Conservation (phyloP, 805 yeast genomes). For the Saturnispora mendoncae region DNA sequence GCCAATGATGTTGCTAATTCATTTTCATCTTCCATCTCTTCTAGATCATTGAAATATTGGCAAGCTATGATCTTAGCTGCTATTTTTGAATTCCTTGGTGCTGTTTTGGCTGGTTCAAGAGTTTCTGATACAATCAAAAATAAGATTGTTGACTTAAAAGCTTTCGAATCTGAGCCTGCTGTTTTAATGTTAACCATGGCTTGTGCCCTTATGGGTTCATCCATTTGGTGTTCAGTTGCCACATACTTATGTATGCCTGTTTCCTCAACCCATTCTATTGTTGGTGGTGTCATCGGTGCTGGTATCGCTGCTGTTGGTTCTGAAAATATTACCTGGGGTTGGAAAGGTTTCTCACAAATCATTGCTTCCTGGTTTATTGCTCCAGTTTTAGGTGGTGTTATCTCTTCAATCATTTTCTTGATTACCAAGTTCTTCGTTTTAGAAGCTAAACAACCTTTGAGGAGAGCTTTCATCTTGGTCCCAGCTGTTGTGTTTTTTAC, state of each 20-base stretch:
- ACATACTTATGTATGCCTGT: slow-evolving; percentile 68
- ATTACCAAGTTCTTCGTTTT: slow-evolving; percentile 52
- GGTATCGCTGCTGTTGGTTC: slow-evolving; percentile 68
- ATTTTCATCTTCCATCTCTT: slow-evolving; percentile 65
- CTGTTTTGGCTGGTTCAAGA: slow-evolving; percentile 63
- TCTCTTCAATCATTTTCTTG: slow-evolving; percentile 51
- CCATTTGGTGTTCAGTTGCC: slow-evolving; percentile 61
- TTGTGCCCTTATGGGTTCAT: slow-evolving; percentile 66
- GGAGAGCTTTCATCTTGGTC: slow-evolving; percentile 47
- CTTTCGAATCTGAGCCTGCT: slow-evolving; percentile 49
- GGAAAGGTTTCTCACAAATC: slow-evolving; percentile 64
- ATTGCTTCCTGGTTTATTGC: slow-evolving; percentile 79
- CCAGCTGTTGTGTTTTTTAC: slow-evolving; percentile 55
- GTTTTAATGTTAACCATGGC: slow-evolving; percentile 70
- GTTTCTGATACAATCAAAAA: slow-evolving; percentile 66
- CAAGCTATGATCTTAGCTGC: slow-evolving; percentile 71
- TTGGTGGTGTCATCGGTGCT: slow-evolving; percentile 68
- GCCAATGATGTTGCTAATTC: slow-evolving; percentile 81
- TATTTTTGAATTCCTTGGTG: slow-evolving; percentile 66
- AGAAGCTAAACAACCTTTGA: slow-evolving; percentile 46
- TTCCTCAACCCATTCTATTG: slow-evolving; percentile 72
- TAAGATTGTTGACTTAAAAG: slow-evolving; percentile 46
- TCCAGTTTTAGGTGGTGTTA: slow-evolving; percentile 57
- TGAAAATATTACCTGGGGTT: slow-evolving; percentile 58
- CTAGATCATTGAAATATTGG: slow-evolving; percentile 59